Evolutionary conservation across 2,329 filamentous ascomycete genomes (phyloP).

Genomic region (Exophiala calicioides): DNA sequence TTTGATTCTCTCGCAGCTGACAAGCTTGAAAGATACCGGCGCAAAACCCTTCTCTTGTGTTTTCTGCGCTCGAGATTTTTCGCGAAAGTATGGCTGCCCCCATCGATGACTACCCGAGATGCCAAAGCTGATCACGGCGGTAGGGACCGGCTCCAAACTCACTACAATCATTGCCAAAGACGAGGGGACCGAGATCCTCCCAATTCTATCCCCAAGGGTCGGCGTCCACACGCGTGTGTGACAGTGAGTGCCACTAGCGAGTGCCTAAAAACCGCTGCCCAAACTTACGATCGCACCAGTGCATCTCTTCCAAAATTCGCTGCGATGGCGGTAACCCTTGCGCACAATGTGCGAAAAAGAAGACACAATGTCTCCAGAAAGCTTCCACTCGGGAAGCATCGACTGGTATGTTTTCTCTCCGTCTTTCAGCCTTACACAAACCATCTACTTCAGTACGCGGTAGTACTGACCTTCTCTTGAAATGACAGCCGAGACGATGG

Average conservation of each 20-base stretch:
- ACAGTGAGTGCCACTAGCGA: constrained; percentile 40
- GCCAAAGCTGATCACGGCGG: constrained; percentile 1
- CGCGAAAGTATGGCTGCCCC: constrained; percentile 37
- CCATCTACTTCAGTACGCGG: too few relatives aligned
- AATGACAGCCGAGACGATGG: constrained; percentile 13
- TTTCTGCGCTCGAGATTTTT: constrained; percentile 49
- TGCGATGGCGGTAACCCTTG: constrained; percentile 49
- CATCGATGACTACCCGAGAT: neutral
- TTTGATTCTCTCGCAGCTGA: constrained; percentile 3
- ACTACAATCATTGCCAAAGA: constrained; percentile 46
- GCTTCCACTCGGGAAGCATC: constrained; percentile 20
- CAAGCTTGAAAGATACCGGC: constrained; percentile 43
- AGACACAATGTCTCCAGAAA: constrained; percentile 40
- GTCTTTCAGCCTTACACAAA: neutral
- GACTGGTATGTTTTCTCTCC: constrained; percentile 28
- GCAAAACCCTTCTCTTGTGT: constrained; percentile 51
- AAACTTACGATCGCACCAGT: constrained; percentile 34
- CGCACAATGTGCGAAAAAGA: constrained; percentile 46
- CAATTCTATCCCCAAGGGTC: constrained; percentile 48
- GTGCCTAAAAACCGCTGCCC: neutral
- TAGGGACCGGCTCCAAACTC: constrained; percentile 50
- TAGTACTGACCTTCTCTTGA: too few relatives aligned
- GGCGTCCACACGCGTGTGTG: constrained; percentile 51
- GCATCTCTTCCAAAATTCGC: constrained; percentile 50
- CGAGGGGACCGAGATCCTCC: constrained; percentile 47